Percentiles rank a stretch among this genome's conserved stretches.
phyloP scores from a whole-genome alignment of 371 early-diverging fungal genomes.

The Nematocida sp. region DNA sequence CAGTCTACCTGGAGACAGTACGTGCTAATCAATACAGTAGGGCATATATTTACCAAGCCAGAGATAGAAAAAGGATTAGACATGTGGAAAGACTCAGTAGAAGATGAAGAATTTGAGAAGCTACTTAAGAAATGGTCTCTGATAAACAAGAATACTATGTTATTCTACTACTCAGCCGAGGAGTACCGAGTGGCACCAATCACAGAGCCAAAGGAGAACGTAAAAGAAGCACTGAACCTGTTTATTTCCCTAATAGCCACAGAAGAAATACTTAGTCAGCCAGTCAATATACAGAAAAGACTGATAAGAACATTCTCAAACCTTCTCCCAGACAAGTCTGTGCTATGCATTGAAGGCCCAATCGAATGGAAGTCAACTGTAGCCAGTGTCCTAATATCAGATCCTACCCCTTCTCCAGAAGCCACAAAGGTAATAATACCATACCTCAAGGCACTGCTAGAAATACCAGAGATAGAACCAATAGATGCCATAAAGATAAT shows the following conservation, averaged over 20 bases:
- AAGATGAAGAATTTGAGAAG: slow-evolving; percentile 21
- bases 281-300: slow-evolving; percentile 38
- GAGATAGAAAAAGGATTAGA: slow-evolving; percentile 19
- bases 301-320: not conserved
- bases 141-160: not conserved
- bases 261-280: not conserved
- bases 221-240: not conserved
- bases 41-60: not conserved
- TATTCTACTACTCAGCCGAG: slow-evolving; percentile 29
- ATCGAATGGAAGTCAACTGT: slow-evolving; percentile 14
- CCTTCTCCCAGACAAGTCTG: slow-evolving; percentile 4
- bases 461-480: slow-evolving; percentile 30
- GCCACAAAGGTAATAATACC: not conserved
- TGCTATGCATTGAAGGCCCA: slow-evolving; percentile 14
- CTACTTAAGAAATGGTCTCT: slow-evolving; percentile 32
- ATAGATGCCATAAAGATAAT: slow-evolving; percentile 32
- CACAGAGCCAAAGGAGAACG: not conserved
- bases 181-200: slow-evolving; percentile 22
- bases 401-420: not conserved
- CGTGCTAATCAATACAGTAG: slow-evolving; percentile 7
- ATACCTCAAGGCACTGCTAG: slow-evolving; percentile 17
- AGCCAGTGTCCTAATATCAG: not conserved
- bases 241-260: not conserved
- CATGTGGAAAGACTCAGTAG: slow-evolving; percentile 28
- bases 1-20: slow-evolving; percentile 50